Evolutionary conservation across 768 basidiomycete genomes (phyloP), one percentile per base, ranked within the genome.

Genomic region (Piloderma croceum): DNA sequence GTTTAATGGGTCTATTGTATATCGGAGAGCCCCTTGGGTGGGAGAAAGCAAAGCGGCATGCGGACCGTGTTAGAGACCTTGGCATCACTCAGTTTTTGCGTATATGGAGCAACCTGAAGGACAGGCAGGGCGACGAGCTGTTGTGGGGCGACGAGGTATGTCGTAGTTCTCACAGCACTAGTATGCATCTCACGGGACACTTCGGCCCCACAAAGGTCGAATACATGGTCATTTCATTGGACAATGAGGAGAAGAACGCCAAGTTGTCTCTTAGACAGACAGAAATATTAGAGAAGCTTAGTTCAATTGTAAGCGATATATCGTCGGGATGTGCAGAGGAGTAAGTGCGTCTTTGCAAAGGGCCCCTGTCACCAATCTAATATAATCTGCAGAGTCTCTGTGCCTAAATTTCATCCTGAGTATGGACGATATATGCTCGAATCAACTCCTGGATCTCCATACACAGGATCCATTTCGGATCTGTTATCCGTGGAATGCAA

Each of bases 361-460:
- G 18, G n/a, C 7, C 36, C 5, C 7, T 27, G 24, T 3, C 31
- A 17, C 36, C 17, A 19, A 22, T 18, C 31, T 36, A 51, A 34
- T 10, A 36, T 48, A 39, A 24, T 33, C 34, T 45, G 25, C 44
- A 90, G 85, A 25, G 67, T 80, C 32, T 70, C 80, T 3, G 76
- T 90, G 19, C 96, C 96, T 2, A 86, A 83, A 10, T 98, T 93
- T 56, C 96, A 98, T 57, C 94, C 94, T 13, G 96, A 99, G 63
- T 99, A 97, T 67, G 96, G 96, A 29, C 77, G 93, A 27, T 98
- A 89, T 68, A 99, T 99, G 96, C 74, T 99, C 38, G 96, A 99
- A 60, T 91, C 91, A 3, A 99, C 94, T 1, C 96, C 96, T 0
- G 96, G 96, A 3, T 80, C 83, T 36, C 96, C 96, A 2, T 98